Evolutionary conservation across 2,329 filamentous ascomycete species (phyloP), one percentile per base, ranked within the genome.

Genomic region (Fusarium napiforme): DNA sequence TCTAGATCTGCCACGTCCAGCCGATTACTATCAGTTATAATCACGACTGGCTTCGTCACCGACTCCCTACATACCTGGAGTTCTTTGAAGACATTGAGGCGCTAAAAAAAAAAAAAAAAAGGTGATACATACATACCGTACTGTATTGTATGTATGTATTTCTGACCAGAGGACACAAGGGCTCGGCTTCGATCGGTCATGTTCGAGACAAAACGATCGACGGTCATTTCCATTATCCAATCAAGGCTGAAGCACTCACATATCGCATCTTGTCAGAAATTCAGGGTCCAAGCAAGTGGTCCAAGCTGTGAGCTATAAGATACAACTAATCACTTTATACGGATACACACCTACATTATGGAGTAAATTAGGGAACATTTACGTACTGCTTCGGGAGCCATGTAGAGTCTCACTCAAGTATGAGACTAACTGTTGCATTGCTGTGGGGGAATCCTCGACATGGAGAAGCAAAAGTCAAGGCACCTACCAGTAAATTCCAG

Each of bases 231-330:
- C 21, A 49, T 61, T 30, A 39, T 37, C 64, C 45, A 71, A 60
- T 58, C 58, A 71, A 55, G 57, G 30, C 46, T 49, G 32, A 53
- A 43, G 39, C 36, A 40, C 46, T 74, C 36, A 49, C 50, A 68
- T 68, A 50, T 72, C 61, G 55, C 63, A 72, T 69, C 53, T 60
- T 42, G 67, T 56, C 45, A 50, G 43, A 61, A 75, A 58, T 60
- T 72, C 67, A 67, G 73, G 72, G 70, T 75, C 67, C 64, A 72
- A 58, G 49, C 52, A 65, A 63, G 49, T 73, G 64, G 72, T 49
- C 74, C 68, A 68, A 73, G 61, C 72, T 59, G 60, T 49, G 60
- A 62, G 49, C 61, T 50, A 72, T n/a, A 40, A 56, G 32, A 67
- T 45, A 60, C 37, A 61, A 59, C 56, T 72, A 60, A 50, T 67